Evolutionary conservation across 1,284 basidiomycete species (phyloP).

Genomic region (Phlebopus sp.): DNA sequence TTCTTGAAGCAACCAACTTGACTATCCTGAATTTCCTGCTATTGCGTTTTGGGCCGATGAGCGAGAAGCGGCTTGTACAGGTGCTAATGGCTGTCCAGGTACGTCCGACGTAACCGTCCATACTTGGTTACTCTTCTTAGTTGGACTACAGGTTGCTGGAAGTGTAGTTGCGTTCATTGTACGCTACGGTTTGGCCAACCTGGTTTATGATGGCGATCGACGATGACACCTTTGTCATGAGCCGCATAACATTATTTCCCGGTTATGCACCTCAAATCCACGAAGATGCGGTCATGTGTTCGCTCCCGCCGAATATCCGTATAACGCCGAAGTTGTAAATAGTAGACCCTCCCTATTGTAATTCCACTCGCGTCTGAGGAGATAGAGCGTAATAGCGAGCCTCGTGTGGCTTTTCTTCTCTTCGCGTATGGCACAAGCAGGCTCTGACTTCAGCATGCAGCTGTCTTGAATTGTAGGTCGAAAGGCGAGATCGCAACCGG

Average conservation of each 20-base stretch:
- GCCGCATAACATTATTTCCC: background rate
- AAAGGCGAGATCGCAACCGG: background rate
- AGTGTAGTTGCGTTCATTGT: constrained; percentile 79
- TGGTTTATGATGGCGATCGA: constrained; percentile 88
- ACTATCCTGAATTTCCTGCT: constrained; percentile 87
- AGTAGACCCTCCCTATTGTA: background rate
- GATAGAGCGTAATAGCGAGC: constrained; percentile 26
- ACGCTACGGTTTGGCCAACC: constrained; percentile 82
- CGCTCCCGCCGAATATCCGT: constrained; percentile 10
- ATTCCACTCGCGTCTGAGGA: constrained; percentile 13
- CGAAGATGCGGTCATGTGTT: background rate
- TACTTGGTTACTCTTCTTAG: constrained; percentile 9
- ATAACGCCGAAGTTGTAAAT: constrained; percentile 10
- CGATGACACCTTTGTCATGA: constrained; percentile 39
- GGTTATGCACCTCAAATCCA: background rate
- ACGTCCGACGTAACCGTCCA: constrained; percentile 15
- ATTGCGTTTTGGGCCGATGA: constrained; percentile 76
- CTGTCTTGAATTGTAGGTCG: background rate
- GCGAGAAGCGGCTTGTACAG: constrained; percentile 73
- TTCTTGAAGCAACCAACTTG: constrained; percentile 77
- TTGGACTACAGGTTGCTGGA: constrained; percentile 51
- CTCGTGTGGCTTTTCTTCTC: background rate
- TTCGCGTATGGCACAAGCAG: background rate
- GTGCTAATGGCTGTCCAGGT: constrained; percentile 75
- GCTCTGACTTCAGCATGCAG: background rate